A percentile compares a stretch with the other conserved stretches of the same genome.
Conservation (phyloP, 1,284 basidiomycete genomes). For the Trichosporon sp. region DNA sequence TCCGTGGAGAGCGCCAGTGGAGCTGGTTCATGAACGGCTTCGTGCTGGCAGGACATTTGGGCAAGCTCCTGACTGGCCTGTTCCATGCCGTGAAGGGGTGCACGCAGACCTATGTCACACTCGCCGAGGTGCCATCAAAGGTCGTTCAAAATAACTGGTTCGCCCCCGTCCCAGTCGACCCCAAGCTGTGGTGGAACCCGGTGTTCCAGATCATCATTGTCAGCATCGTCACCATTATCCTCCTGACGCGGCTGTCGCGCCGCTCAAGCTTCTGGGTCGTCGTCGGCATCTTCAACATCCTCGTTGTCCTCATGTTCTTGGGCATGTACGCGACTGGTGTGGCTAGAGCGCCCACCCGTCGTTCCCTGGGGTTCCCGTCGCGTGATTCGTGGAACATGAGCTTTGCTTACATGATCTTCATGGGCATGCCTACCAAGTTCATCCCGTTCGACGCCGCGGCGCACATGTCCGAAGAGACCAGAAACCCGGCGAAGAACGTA, state of each 20-base stretch:
- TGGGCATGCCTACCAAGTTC: not conserved
- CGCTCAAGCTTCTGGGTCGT: not conserved
- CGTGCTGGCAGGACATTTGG: slow-evolving; percentile 44
- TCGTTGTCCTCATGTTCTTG: not conserved
- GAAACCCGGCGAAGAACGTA: slow-evolving; percentile 46
- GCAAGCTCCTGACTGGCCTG: slow-evolving; percentile 12
- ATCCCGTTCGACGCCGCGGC: slow-evolving; percentile 14
- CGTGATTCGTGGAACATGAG: not conserved
- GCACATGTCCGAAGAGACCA: slow-evolving; percentile 47
- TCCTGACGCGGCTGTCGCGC: slow-evolving; percentile 3
- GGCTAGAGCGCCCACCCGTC: slow-evolving; percentile 41
- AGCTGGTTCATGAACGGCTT: slow-evolving; percentile 44
- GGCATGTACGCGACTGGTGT: slow-evolving; percentile 4
- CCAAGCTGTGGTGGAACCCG: slow-evolving; percentile 8
- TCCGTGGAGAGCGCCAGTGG: slow-evolving; percentile 42
- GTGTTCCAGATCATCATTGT: slow-evolving; percentile 6
- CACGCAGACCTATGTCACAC: not conserved
- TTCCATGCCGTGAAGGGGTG: not conserved
- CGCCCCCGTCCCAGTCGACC: not conserved
- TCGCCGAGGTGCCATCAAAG: not conserved
- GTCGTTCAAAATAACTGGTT: not conserved
- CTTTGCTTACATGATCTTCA: not conserved
- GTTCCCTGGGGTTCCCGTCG: not conserved
- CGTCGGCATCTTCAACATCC: not conserved
- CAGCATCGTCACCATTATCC: slow-evolving; percentile 3